Evolutionary conservation across 257 asterid species (phyloP).

Genomic region (Capsicum baccatum): DNA sequence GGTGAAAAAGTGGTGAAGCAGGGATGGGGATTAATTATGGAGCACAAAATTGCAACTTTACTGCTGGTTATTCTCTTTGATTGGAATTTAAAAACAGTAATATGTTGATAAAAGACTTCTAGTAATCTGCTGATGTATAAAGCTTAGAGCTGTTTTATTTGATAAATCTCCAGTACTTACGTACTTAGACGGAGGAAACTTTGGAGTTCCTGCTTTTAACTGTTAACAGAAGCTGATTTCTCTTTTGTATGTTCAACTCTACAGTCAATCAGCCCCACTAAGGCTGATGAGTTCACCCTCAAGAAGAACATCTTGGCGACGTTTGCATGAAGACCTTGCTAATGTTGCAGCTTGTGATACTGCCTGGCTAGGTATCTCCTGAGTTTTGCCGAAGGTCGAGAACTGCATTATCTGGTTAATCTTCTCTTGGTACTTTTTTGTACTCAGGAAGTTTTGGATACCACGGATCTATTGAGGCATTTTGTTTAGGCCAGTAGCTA

Average conservation of each 20-base stretch:
- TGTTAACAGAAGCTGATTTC: slow-evolving; percentile 22
- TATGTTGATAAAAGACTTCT: not conserved
- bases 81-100: slow-evolving; percentile 7
- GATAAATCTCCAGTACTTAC: not conserved
- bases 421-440: slow-evolving; percentile 30
- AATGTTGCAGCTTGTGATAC: slow-evolving; percentile 29
- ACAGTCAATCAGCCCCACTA: slow-evolving; percentile 75
- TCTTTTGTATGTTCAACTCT: slow-evolving; percentile 30
- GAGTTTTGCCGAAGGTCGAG: slow-evolving; percentile 30
- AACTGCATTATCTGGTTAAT: slow-evolving; percentile 32
- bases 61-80: not conserved
- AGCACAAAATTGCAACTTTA: not conserved
- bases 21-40: not conserved
- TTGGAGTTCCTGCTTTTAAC: not conserved
- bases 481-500: slow-evolving; percentile 3
- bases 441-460: slow-evolving; percentile 10
- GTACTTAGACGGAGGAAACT: not conserved
- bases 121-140: not conserved
- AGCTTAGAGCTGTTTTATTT: not conserved
- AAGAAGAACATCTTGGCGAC: slow-evolving; percentile 84
- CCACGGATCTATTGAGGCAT: slow-evolving; percentile 20
- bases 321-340: slow-evolving; percentile 49
- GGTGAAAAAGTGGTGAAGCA: not conserved
- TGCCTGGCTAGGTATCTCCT: slow-evolving; percentile 12
- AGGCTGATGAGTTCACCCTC: slow-evolving; percentile 84